A percentile compares a stretch with the other conserved stretches of the same genome.
These are phyloP conservation scores for Chaetomium strumarium DNA, from an alignment of 2,329 filamentous ascomycete species.

Conservation along the genomic window DNA sequence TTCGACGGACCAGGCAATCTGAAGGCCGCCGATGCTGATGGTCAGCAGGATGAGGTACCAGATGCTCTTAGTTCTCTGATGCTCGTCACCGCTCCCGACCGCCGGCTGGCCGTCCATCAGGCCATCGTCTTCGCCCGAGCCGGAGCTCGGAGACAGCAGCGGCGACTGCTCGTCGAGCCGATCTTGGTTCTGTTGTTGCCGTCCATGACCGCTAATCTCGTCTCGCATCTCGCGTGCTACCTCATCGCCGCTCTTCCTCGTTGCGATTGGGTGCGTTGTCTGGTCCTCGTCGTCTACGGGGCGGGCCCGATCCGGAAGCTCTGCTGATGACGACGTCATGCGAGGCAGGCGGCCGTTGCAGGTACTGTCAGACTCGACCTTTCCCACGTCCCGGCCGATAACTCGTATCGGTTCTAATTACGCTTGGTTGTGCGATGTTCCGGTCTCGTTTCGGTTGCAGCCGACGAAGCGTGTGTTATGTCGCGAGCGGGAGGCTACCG, in stretches of 20 bases:
- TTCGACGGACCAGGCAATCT: constrained; percentile 95
- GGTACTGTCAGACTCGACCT: constrained; percentile 1
- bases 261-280: constrained; percentile 4
- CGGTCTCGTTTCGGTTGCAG: not conserved
- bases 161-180: constrained; percentile 43
- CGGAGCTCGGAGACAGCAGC: constrained; percentile 38
- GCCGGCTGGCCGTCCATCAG: constrained; percentile 30
- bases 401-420: not conserved
- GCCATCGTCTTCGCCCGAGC: constrained; percentile 31
- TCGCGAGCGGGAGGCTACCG: not conserved
- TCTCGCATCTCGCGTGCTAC: constrained; percentile 13
- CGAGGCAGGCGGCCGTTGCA: constrained; percentile 18
- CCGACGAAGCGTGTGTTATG: not conserved
- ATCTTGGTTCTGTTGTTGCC: constrained; percentile 19
- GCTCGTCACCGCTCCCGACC: constrained; percentile 40
- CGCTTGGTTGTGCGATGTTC: not conserved
- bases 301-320: constrained; percentile 25
- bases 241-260: constrained; percentile 8
- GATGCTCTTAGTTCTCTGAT: constrained; percentile 67
- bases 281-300: constrained; percentile 26
- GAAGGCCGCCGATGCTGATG: constrained; percentile 77
- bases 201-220: constrained; percentile 21
- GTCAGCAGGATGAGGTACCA: constrained; percentile 86
- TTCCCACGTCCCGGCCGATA: not conserved
- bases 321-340: constrained; percentile 38